phyloP scores from a whole-genome alignment of 228 moss, liverwort and hornwort genomes.

The Sphagnum magellanicum region DNA sequence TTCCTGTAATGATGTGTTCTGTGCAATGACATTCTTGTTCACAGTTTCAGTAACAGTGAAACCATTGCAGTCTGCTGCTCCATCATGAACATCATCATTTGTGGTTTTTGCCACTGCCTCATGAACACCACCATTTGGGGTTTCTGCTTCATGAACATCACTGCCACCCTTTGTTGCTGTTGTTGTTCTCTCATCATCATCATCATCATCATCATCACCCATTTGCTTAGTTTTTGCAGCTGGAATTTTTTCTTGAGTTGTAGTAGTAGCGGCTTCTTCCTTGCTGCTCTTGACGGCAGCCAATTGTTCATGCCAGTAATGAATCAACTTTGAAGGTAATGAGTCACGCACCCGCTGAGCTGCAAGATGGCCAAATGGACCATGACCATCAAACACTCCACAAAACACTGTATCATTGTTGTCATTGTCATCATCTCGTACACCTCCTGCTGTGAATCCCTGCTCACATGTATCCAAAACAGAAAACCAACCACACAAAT shows the following conservation, averaged over 20 bases:
- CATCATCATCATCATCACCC: too few species aligned
- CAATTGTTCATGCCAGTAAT: slow-evolving; percentile 39
- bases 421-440: too few species aligned
- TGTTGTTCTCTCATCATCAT: too few species aligned
- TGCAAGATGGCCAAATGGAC: slow-evolving; percentile 48
- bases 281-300: slow-evolving; percentile 14
- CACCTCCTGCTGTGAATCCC: slow-evolving; percentile 26
- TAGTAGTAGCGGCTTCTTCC: not conserved
- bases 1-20: not conserved
- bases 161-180: slow-evolving; percentile 8
- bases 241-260: too few species aligned
- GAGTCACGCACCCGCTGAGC: slow-evolving; percentile 49
- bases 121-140: not conserved
- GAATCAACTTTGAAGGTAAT: slow-evolving; percentile 44
- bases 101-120: not conserved
- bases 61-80: not conserved
- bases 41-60: too few species aligned
- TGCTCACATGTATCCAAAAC: slow-evolving; percentile 1
- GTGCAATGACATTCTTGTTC: too few species aligned
- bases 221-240: too few species aligned
- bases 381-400: slow-evolving; percentile 57
- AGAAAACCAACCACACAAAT: too few species aligned
- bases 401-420: slow-evolving; percentile 42
- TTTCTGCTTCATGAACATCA: slow-evolving; percentile 7
- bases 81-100: not conserved